phyloP scores from a whole-genome alignment of 225 moss, liverwort and hornwort species.

The Lunularia cruciata region DNA sequence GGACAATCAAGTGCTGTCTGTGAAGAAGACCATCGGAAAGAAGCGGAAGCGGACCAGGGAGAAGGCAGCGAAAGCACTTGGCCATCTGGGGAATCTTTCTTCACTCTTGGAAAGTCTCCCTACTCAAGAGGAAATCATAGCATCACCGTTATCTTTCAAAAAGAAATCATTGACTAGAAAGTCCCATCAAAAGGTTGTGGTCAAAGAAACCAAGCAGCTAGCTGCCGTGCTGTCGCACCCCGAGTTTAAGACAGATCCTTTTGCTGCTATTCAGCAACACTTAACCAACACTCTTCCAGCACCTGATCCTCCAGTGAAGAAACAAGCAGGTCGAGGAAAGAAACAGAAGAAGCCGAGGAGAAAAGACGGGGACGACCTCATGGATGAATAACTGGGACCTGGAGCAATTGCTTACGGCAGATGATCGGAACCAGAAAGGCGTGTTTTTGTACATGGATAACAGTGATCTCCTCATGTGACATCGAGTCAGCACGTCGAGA shows the following conservation, averaged over 20 bases:
- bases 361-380: constrained; percentile 4
- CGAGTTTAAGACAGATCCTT: constrained; percentile 72
- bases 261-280: constrained; percentile 86
- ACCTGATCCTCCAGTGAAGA: constrained; percentile 33
- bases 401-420: no score
- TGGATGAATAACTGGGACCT: constrained; percentile 6
- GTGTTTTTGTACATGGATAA: no score
- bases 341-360: constrained; percentile 17
- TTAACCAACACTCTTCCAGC: constrained; percentile 57
- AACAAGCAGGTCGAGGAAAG: constrained; percentile 20
- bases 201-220: constrained; percentile 73
- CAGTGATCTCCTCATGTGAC: no score
- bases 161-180: constrained; percentile 49
- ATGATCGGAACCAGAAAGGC: no score
- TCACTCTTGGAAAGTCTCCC: constrained; percentile 77
- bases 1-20: constrained; percentile 62
- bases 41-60: constrained; percentile 64
- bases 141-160: constrained; percentile 44
- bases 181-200: constrained; percentile 73
- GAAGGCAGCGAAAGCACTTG: constrained; percentile 56
- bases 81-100: constrained; percentile 63
- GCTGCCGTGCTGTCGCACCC: constrained; percentile 79
- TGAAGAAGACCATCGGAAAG: constrained; percentile 58
- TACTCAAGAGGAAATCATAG: constrained; percentile 40
- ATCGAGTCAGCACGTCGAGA: no score